Evolutionary conservation across 164 flowering plant genomes (phyloP), one percentile per base, ranked within the genome.

Genomic region (Nymphaea colorata): DNA sequence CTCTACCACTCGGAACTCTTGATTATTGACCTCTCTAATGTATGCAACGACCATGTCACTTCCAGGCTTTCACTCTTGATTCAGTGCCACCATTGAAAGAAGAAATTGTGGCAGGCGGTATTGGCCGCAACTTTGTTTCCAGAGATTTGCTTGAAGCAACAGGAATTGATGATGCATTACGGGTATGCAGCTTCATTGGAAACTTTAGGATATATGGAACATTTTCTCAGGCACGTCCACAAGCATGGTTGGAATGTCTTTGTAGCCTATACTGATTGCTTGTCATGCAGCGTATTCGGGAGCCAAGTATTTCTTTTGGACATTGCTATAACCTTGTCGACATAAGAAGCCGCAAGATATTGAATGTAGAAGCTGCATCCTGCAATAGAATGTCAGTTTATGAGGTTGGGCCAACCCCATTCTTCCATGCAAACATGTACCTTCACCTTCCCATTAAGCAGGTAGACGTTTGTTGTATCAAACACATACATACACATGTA

Each of bases 351-450:
- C 80, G 91, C 5, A 86, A 69, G 73, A 84, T 91, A 67, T 44
- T 82, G 77, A 90, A 85, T 61, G 87, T 87, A 10, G 94, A 90
- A 76, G 82, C 92, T 5, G 94, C 93, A 64, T 89, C 93, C 44
- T 83, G 78, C 72, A 79, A 79, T 36, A 79, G 91, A 7, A 44
- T 81, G 41, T 89, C 94, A 25, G 76, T 87, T 67, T 66, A 64
- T 69, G 83, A 83, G 65, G 74, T 89, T 42, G 87, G 85, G 42
- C 60, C 65, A 66, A 67, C 42, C 43, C 88, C 93, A 61, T 89
- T 87, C 72, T 92, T 92, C 80, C 98, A 89, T 81, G 98, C 94
- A 71, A 89, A 92, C 69, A 87, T 84, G 92, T 87, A 87, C 73
- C 84, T 85, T 69, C 93, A 88, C 76, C 94, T 89, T 71, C 82